Evolutionary conservation across 2,329 filamentous ascomycete genomes (phyloP).

Genomic region (Diaporthe citrichinensis): DNA sequence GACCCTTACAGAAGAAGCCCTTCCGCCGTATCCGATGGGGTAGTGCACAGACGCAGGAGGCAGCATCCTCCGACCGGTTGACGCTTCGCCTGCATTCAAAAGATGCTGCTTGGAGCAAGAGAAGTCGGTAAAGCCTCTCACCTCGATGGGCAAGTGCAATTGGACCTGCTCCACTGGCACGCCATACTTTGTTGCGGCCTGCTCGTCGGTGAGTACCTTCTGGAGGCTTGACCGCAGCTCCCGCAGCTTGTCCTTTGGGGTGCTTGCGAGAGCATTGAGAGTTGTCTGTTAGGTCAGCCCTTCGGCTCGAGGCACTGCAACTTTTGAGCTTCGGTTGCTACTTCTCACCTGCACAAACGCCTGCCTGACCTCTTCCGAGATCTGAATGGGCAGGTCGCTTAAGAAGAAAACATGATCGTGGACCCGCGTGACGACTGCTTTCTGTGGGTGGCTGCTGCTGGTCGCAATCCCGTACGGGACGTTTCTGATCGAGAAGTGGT

Average conservation of each 20-base stretch:
- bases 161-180: conserved; percentile 54
- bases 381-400: conserved; percentile 54
- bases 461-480: conserved; percentile 69
- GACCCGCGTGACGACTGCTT: conserved; percentile 65
- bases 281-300: conserved; percentile 53
- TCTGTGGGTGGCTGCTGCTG: conserved; percentile 51
- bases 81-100: conserved; percentile 58
- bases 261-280: conserved; percentile 44
- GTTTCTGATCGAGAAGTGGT: conserved; percentile 67
- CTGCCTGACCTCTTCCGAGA: conserved; percentile 59
- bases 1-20: conserved; percentile 66
- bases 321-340: conserved; percentile 48
- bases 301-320: conserved; percentile 53
- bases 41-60: conserved; percentile 63
- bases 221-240: conserved; percentile 44
- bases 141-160: conserved; percentile 68
- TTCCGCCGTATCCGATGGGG: conserved; percentile 67
- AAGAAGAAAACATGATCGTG: conserved; percentile 67
- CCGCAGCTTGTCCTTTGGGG: conserved; percentile 40
- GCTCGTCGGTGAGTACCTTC: conserved; percentile 40
- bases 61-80: conserved; percentile 50
- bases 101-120: conserved; percentile 67
- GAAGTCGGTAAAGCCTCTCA: conserved; percentile 72
- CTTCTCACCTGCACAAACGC: conserved; percentile 62
- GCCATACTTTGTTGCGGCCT: conserved; percentile 44